phyloP scores from a whole-genome alignment of 352 stramenopile species.

The Globisporangium camurandrum region DNA sequence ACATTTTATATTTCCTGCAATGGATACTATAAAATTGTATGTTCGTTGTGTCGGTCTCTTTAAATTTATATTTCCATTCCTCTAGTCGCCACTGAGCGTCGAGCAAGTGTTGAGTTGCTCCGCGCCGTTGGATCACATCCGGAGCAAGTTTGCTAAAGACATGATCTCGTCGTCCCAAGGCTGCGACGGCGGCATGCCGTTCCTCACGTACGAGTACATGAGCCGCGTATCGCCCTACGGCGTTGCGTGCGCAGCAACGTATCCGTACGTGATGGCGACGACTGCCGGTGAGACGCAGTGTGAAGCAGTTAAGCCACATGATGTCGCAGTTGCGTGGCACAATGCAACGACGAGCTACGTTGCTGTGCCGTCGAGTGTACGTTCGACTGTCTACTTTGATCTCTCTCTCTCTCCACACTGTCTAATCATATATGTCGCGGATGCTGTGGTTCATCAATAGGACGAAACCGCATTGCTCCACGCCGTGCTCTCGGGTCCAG shows the following conservation, averaged over 20 bases:
- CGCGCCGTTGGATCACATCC: slow-evolving; percentile 56
- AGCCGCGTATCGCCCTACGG: slow-evolving; percentile 45
- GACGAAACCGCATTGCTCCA: slow-evolving; percentile 54
- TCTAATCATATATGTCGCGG: background rate
- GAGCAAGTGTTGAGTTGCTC: slow-evolving; percentile 84
- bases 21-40: too few species aligned
- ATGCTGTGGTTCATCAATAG: background rate
- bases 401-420: background rate
- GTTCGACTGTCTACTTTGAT: background rate
- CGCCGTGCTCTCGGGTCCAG: slow-evolving; percentile 53
- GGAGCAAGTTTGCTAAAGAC: slow-evolving; percentile 54
- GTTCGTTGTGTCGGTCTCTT: too few species aligned
- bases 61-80: too few species aligned
- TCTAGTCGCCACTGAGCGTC: slow-evolving; percentile 58
- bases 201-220: slow-evolving; percentile 87
- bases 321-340: slow-evolving; percentile 48
- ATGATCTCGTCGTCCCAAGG: slow-evolving; percentile 77
- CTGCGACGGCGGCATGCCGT: slow-evolving; percentile 86
- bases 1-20: background rate
- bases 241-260: slow-evolving; percentile 52
- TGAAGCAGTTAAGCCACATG: slow-evolving; percentile 10
- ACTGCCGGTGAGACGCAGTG: slow-evolving; percentile 30
- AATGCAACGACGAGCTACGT: slow-evolving; percentile 43
- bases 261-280: slow-evolving; percentile 81
- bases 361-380: slow-evolving; percentile 23